Percentiles rank a stretch among this genome's conserved stretches.
phyloP scores from a whole-genome alignment of 768 basidiomycete species.

The Trametes cubensis region DNA sequence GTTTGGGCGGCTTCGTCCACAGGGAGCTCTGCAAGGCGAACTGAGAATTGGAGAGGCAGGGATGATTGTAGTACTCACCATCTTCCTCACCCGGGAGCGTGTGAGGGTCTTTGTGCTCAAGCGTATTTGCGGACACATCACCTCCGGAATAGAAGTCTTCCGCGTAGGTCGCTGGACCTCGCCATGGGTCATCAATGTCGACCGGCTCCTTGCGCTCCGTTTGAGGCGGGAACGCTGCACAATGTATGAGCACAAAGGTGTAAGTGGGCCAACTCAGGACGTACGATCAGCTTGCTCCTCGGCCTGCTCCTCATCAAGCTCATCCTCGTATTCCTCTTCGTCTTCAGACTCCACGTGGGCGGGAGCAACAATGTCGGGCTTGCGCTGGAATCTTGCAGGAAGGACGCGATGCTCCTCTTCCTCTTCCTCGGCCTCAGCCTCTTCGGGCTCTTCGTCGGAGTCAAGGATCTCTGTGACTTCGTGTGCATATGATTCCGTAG shows the following conservation, averaged over 20 bases:
- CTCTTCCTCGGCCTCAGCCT: not conserved
- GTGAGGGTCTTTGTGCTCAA: conserved; percentile 29
- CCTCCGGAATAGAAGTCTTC: conserved; percentile 52
- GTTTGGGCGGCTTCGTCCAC: conserved; percentile 17
- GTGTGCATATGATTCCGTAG: not conserved
- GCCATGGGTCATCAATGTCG: conserved; percentile 45
- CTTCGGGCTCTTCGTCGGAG: conserved; percentile 18
- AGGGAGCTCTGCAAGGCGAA: conserved; percentile 11
- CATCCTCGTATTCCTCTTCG: conserved; percentile 29
- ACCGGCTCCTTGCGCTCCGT: conserved; percentile 22
- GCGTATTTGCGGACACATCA: conserved; percentile 29
- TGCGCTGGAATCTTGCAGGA: conserved; percentile 19
- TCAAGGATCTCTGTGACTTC: conserved; percentile 15
- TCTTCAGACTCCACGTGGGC: not conserved
- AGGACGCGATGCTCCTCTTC: not conserved
- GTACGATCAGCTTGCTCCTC: conserved; percentile 26
- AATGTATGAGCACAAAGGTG: not conserved
- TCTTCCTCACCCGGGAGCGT: conserved; percentile 33
- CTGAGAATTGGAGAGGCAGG: not conserved
- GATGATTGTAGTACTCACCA: not conserved
- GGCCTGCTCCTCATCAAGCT: conserved; percentile 50
- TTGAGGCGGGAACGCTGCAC: conserved; percentile 10
- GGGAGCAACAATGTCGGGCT: conserved; percentile 2
- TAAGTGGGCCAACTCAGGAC: not conserved
- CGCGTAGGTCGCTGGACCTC: conserved; percentile 42